Percentiles rank a stretch among this genome's conserved stretches.
Evolutionary conservation across 1,284 basidiomycete species (phyloP).

Genomic region (Boletus subluridellus): DNA sequence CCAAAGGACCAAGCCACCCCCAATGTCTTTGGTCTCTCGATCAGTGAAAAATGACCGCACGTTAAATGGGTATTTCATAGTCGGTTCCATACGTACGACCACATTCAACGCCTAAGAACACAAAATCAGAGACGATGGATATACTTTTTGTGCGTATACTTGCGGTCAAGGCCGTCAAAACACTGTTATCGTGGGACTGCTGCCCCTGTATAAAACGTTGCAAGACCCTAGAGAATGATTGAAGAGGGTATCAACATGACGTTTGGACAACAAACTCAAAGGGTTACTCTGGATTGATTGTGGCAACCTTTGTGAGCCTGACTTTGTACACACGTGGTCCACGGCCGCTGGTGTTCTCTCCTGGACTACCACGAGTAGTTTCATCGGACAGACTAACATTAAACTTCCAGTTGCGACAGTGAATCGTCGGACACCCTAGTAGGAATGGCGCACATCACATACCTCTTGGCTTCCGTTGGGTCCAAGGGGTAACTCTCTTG

Average conservation of each 20-base stretch:
- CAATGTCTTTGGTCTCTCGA: constrained; percentile 61
- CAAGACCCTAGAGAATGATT: constrained; percentile 47
- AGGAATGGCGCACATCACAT: constrained; percentile 19
- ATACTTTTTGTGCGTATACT: constrained; percentile 14
- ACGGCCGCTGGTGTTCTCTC: constrained; percentile 35
- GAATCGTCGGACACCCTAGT: neutral
- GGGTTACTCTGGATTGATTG: constrained; percentile 69
- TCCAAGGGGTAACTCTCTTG: constrained; percentile 54
- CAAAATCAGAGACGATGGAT: neutral
- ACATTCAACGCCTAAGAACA: constrained; percentile 63
- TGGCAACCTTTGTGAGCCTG: constrained; percentile 61
- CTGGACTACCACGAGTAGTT: constrained; percentile 34
- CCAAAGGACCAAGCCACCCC: constrained; percentile 65
- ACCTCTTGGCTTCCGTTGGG: constrained; percentile 47
- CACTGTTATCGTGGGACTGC: constrained; percentile 65
- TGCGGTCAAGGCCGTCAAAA: constrained; percentile 71
- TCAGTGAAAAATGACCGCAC: constrained; percentile 72
- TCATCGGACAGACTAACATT: constrained; percentile 51
- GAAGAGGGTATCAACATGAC: constrained; percentile 5
- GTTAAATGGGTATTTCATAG: constrained; percentile 68
- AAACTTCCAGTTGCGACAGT: constrained; percentile 44
- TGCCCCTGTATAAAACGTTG: constrained; percentile 61
- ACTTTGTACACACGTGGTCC: constrained; percentile 62
- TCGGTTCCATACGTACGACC: constrained; percentile 70
- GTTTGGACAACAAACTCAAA: constrained; percentile 2